These are phyloP conservation scores for Trypanosoma congolense DNA, from an alignment of 208 protist genomes.

Conservation along the genomic window DNA sequence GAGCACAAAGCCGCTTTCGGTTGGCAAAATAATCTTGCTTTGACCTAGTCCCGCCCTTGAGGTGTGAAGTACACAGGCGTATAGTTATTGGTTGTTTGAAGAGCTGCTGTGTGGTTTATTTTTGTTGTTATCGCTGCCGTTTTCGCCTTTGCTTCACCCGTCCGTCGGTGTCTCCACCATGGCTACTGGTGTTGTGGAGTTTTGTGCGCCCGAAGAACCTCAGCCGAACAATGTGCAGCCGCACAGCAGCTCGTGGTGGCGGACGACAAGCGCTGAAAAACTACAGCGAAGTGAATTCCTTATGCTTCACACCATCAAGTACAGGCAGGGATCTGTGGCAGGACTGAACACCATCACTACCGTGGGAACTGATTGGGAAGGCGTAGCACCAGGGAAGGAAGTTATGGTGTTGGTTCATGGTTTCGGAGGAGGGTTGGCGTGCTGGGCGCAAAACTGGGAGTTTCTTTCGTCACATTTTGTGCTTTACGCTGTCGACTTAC, in stretches of 20 bases:
- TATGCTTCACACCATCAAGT: slow-evolving; percentile 29
- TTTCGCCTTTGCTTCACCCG: too few species aligned
- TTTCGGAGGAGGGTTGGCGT: slow-evolving; percentile 53
- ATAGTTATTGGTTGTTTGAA: too few species aligned
- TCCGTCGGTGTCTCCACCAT: too few species aligned
- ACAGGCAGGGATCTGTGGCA: slow-evolving; percentile 18
- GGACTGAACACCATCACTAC: slow-evolving; percentile 60
- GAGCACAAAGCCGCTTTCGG: too few species aligned
- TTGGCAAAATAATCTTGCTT: too few species aligned
- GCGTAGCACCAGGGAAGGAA: slow-evolving; percentile 20
- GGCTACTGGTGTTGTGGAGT: neutral
- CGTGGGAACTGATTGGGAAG: slow-evolving; percentile 24
- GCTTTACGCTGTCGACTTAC: slow-evolving; percentile 56
- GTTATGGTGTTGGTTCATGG: slow-evolving; percentile 55
- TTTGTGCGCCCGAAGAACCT: neutral
- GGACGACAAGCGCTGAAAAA: slow-evolving; percentile 28
- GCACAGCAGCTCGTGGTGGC: slow-evolving; percentile 11
- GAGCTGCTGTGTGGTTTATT: too few species aligned
- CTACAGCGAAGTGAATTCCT: slow-evolving; percentile 22
- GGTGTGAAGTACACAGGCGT: too few species aligned
- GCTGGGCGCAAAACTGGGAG: slow-evolving; percentile 65
- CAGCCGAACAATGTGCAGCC: neutral
- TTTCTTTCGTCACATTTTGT: slow-evolving; percentile 37
- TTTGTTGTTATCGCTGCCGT: too few species aligned
- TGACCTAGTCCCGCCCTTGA: too few species aligned